A percentile compares a stretch with the other conserved stretches of the same genome.
phyloP scores from a whole-genome alignment of 768 basidiomycete species.

The Trametes sanguinea region DNA sequence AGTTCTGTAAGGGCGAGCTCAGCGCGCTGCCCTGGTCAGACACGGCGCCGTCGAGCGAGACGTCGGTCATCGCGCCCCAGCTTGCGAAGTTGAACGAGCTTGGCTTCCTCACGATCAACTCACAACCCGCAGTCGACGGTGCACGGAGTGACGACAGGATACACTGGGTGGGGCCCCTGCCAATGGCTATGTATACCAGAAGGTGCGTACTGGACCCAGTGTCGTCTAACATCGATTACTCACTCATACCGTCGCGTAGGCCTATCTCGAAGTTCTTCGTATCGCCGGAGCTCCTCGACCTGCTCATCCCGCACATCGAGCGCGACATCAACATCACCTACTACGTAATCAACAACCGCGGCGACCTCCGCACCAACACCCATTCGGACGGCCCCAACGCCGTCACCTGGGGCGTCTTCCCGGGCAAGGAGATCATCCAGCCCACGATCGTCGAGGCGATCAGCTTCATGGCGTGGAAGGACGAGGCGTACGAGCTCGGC shows the following conservation, averaged over 20 bases:
- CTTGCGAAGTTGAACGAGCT: constrained; percentile 85
- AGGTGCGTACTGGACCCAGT: constrained; percentile 46
- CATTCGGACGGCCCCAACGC: constrained; percentile 96
- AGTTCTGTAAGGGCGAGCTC: constrained; percentile 78
- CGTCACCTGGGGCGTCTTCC: constrained; percentile 99
- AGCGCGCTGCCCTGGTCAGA: constrained; percentile 94
- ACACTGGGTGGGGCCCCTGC: constrained; percentile 93
- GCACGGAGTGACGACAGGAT: constrained; percentile 79
- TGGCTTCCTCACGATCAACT: constrained; percentile 97
- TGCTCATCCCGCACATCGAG: constrained; percentile 80
- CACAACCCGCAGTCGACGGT: constrained; percentile 94
- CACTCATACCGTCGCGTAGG: constrained; percentile 45
- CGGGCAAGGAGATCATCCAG: constrained; percentile 93
- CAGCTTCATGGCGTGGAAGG: constrained; percentile 99
- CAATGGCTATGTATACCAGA: constrained; percentile 95
- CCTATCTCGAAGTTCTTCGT: constrained; percentile 98
- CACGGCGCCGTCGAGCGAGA: constrained; percentile 82
- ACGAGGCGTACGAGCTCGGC: constrained; percentile 93
- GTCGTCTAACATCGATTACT: background rate
- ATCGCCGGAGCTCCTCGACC: constrained; percentile 65
- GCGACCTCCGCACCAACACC: constrained; percentile 93
- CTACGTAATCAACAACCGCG: constrained; percentile 95
- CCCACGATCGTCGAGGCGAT: constrained; percentile 97
- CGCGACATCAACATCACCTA: constrained; percentile 89
- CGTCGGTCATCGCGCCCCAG: constrained; percentile 72